phyloP scores from a whole-genome alignment of 1,284 basidiomycete species.

The Moniliophthora roreri region DNA sequence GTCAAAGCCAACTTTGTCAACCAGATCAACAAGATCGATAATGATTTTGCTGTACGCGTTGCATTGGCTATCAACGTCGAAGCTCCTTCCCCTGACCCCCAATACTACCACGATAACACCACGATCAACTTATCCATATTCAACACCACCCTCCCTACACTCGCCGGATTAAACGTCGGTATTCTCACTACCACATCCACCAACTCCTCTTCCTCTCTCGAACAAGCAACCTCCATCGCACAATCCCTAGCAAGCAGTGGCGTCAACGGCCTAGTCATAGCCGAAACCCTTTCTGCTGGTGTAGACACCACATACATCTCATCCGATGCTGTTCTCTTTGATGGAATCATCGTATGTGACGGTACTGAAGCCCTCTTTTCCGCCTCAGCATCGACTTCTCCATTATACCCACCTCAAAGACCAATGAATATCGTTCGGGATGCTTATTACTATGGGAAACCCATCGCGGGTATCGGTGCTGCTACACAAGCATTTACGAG shows the following conservation, averaged over 20 bases:
- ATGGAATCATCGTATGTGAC: conserved; percentile 8
- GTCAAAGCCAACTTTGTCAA: conserved; percentile 2
- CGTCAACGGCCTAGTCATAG: conserved; percentile 5
- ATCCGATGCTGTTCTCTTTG: conserved; percentile 8
- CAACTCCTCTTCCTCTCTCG: not conserved
- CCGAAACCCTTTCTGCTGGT: conserved; percentile 3
- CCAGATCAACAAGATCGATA: conserved; percentile 7
- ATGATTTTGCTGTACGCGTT: conserved; percentile 1
- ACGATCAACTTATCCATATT: conserved; percentile 5
- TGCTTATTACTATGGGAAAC: conserved; percentile 11
- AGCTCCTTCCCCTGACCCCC: not conserved
- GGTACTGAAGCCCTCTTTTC: conserved; percentile 4
- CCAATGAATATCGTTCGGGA: conserved; percentile 8
- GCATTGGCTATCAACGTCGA: conserved; percentile 1
- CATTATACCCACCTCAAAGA: conserved; percentile 8
- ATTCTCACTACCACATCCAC: conserved; percentile 5
- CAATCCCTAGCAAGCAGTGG: not conserved
- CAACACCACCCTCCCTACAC: conserved; percentile 1
- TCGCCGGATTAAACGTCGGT: conserved; percentile 7
- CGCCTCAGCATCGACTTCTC: not conserved
- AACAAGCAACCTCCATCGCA: conserved; percentile 1
- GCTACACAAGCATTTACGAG: not conserved
- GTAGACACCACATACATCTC: conserved; percentile 6
- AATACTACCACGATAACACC: conserved; percentile 10
- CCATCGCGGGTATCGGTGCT: not conserved